A percentile compares a stretch with the other conserved stretches of the same genome.
phyloP scores from a whole-genome alignment of 257 asterid species.

The Penstemon davidsonii region DNA sequence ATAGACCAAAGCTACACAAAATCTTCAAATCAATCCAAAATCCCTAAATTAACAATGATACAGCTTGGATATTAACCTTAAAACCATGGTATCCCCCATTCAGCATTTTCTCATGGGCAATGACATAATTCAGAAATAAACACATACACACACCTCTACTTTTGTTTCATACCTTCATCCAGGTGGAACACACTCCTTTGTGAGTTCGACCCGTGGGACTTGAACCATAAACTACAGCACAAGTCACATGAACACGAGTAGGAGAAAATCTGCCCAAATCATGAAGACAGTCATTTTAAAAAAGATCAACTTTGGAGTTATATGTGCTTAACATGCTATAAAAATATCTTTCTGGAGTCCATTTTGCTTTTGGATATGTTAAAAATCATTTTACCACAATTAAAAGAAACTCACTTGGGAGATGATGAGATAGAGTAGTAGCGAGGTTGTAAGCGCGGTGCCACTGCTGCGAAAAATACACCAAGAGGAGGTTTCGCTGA shows the following conservation, averaged over 20 bases:
- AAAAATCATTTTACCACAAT: constrained; percentile 16
- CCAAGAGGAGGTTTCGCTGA: constrained; percentile 86
- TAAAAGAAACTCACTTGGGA: constrained; percentile 45
- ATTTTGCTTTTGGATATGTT: background rate
- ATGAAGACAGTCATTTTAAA: constrained; percentile 23
- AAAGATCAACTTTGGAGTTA: background rate
- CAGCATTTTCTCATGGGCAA: background rate
- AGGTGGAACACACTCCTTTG: constrained; percentile 81
- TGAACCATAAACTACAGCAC: constrained; percentile 67
- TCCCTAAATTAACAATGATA: background rate
- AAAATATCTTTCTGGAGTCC: constrained; percentile 6
- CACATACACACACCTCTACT: background rate
- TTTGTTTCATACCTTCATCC: constrained; percentile 72
- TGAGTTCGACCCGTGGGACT: constrained; percentile 81
- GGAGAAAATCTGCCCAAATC: constrained; percentile 56
- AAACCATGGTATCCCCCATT: background rate
- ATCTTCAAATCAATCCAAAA: background rate
- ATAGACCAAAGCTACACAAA: background rate
- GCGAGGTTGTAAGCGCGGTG: constrained; percentile 75
- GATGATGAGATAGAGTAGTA: constrained; percentile 84
- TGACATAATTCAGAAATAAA: background rate
- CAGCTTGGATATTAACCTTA: background rate
- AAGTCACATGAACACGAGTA: constrained; percentile 65
- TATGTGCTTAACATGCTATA: constrained; percentile 15
- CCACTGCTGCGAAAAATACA: constrained; percentile 76